Evolutionary conservation across 1,139 yeast species (phyloP).

Genomic region (Pneumocystis jirovecii): DNA sequence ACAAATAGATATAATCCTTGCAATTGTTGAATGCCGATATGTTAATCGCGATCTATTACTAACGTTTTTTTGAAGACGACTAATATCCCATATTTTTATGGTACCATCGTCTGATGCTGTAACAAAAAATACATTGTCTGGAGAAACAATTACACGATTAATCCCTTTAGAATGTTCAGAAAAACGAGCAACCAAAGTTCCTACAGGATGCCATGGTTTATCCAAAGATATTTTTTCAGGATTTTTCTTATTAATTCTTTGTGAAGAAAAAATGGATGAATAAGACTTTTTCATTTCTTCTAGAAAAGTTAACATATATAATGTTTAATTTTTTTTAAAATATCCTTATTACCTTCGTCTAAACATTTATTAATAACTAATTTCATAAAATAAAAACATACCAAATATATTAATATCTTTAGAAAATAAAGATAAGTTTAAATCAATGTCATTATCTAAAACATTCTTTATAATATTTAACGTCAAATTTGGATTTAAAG

Average conservation of each 20-base stretch:
- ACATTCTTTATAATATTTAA: background rate
- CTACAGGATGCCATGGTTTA: conserved; percentile 27
- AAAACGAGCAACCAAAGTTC: conserved; percentile 44
- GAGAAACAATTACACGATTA: conserved; percentile 40
- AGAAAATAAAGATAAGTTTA: background rate
- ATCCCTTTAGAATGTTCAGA: conserved; percentile 41
- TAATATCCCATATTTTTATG: conserved; percentile 64
- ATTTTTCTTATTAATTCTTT: conserved; percentile 9
- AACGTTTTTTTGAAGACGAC: conserved; percentile 48
- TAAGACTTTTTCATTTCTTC: conserved; percentile 64
- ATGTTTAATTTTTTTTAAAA: conserved; percentile 40
- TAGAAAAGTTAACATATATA: conserved; percentile 36
- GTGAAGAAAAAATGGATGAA: conserved; percentile 16
- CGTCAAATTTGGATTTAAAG: background rate
- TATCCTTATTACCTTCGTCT: conserved; percentile 47
- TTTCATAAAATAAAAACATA: background rate
- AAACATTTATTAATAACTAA: background rate
- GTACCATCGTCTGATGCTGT: conserved; percentile 82
- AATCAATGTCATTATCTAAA: background rate
- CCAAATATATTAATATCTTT: background rate
- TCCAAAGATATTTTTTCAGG: conserved; percentile 1
- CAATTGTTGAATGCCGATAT: conserved; percentile 17
- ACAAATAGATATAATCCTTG: conserved; percentile 21
- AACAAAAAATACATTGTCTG: conserved; percentile 52
- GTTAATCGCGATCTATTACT: conserved; percentile 41